Evolutionary conservation across 2,329 filamentous ascomycete genomes (phyloP).

Genomic region (Aspergillus cejpii): DNA sequence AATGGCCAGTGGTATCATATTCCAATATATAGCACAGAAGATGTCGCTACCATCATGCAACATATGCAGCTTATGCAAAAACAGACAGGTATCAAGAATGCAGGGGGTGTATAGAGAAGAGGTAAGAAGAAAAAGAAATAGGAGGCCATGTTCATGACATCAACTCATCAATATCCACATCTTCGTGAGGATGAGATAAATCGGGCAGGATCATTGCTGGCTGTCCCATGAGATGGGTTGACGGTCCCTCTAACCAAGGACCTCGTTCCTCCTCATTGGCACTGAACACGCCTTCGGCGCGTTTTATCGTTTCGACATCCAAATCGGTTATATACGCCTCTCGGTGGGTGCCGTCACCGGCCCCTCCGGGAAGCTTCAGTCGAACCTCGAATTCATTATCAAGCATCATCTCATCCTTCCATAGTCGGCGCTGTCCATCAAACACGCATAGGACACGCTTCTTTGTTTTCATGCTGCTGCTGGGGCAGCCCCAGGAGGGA

Average conservation of each 20-base stretch:
- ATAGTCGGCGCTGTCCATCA: conserved; percentile 76
- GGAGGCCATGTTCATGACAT: conserved; percentile 20
- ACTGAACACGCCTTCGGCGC: conserved; percentile 74
- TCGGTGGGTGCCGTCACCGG: conserved; percentile 74
- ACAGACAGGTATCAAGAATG: conserved; percentile 8
- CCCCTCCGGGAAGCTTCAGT: conserved; percentile 66
- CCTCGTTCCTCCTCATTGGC: conserved; percentile 84
- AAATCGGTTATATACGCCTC: conserved; percentile 85
- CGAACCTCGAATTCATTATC: conserved; percentile 91
- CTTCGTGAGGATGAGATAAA: conserved; percentile 23
- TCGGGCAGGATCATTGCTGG: conserved; percentile 29
- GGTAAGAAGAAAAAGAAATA: conserved; percentile 7
- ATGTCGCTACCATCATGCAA: conserved; percentile 16
- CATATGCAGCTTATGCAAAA: conserved; percentile 18
- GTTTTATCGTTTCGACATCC: conserved; percentile 80
- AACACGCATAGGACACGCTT: conserved; percentile 93
- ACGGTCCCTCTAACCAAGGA: conserved; percentile 54
- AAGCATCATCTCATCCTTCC: conserved; percentile 99
- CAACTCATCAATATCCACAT: conserved; percentile 33
- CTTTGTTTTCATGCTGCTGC: conserved; percentile 95
- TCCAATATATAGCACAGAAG: conserved; percentile 9
- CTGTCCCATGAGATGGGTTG: conserved; percentile 30
- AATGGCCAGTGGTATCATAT: conserved; percentile 19
- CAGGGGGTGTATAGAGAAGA: conserved; percentile 7
- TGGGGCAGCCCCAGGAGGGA: conserved; percentile 83